Conservation (phyloP, 192 early-diverging fungal species). For the Backusella tarrabulga region DNA sequence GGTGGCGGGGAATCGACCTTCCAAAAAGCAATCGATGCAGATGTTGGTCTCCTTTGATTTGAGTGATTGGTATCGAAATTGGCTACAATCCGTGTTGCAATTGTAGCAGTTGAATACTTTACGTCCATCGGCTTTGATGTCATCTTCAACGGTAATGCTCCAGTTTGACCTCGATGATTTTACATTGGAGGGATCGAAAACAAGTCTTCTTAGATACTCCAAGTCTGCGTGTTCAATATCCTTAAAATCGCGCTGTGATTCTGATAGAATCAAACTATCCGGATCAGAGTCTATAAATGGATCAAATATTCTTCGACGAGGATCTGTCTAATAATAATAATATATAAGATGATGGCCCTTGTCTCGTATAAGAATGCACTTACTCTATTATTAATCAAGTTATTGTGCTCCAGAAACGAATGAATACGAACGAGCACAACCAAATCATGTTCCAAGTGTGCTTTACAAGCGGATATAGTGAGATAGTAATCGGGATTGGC, state of each 20-base stretch:
- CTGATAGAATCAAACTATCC: slow-evolving; percentile 83
- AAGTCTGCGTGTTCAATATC: slow-evolving; percentile 13
- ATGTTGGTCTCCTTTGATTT: slow-evolving; percentile 72
- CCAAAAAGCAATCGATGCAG: slow-evolving; percentile 87
- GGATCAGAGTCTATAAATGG: slow-evolving; percentile 89
- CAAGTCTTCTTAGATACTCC: slow-evolving; percentile 29
- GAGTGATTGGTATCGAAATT: slow-evolving; percentile 77
- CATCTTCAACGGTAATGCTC: slow-evolving; percentile 31
- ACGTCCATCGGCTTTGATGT: slow-evolving; percentile 44
- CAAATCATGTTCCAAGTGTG: slow-evolving; percentile 92
- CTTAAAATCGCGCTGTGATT: slow-evolving; percentile 20
- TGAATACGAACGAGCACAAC: slow-evolving; percentile 93
- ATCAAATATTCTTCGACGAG: slow-evolving; percentile 86
- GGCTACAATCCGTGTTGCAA: slow-evolving; percentile 82
- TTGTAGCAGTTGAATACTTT: slow-evolving; percentile 69
- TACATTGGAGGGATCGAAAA: slow-evolving; percentile 42
- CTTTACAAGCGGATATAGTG: slow-evolving; percentile 89
- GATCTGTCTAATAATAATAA: slow-evolving; percentile 66
- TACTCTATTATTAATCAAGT: slow-evolving; percentile 95
- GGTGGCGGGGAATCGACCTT: slow-evolving; percentile 87
- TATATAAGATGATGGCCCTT: neutral
- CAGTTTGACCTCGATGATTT: slow-evolving; percentile 29
- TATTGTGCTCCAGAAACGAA: slow-evolving; percentile 95
- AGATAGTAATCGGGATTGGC: slow-evolving; percentile 91
- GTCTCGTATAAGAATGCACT: neutral